Evolutionary conservation across 1,139 yeast species (phyloP).

Genomic region (Magnusiomyces sp.): DNA sequence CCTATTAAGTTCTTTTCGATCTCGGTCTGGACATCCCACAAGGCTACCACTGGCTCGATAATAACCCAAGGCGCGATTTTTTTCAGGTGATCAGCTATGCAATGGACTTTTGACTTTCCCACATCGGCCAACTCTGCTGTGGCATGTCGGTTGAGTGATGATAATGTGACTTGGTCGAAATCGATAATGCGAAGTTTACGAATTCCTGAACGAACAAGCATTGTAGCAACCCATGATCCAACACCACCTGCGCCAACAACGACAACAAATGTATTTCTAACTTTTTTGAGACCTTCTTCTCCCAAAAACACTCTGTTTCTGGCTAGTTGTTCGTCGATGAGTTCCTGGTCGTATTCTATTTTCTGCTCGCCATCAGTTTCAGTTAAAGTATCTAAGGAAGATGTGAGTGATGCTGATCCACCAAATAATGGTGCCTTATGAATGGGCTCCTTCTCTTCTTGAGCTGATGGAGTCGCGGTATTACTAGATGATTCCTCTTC

Average conservation of each 20-base stretch:
- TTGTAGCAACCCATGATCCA: conserved; percentile 93
- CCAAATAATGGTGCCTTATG: conserved; percentile 12
- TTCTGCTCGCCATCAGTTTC: no score
- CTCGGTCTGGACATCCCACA: conserved; percentile 60
- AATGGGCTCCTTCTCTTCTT: no score
- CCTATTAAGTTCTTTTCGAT: conserved; percentile 29
- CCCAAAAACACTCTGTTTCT: conserved; percentile 88
- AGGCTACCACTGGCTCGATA: conserved; percentile 65
- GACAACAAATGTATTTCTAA: conserved; percentile 65
- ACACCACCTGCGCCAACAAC: conserved; percentile 99
- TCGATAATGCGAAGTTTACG: conserved; percentile 72
- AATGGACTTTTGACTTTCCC: conserved; percentile 79
- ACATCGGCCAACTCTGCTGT: conserved; percentile 85
- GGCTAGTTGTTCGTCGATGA: conserved; percentile 84
- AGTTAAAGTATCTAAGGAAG: no score
- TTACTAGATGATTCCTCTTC: neutral
- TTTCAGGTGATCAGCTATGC: conserved; percentile 54
- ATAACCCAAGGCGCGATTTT: conserved; percentile 87
- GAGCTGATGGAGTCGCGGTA: neutral
- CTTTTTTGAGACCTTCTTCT: conserved; percentile 68
- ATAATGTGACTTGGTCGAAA: conserved; percentile 89
- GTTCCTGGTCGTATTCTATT: conserved; percentile 50
- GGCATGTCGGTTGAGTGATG: conserved; percentile 88
- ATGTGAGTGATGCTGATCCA: neutral
- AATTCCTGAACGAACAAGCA: conserved; percentile 87